These are phyloP conservation scores for Diplotaxis tenuifolia DNA, from an alignment of 345 rosid genomes.

Conservation along the genomic window DNA sequence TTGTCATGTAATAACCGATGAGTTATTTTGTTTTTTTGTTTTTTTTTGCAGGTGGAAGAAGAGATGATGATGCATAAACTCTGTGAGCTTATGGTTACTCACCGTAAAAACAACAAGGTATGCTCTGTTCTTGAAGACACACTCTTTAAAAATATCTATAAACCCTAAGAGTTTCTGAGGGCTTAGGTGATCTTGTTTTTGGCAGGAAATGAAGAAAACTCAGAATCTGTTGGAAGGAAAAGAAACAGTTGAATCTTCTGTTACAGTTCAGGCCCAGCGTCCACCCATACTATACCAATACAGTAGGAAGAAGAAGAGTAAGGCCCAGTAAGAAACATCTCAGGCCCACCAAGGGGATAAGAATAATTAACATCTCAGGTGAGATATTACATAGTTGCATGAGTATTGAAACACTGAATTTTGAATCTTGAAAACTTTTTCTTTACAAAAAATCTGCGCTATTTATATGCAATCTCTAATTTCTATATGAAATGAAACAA, in stretches of 20 bases:
- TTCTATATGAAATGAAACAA: not conserved
- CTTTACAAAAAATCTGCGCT: conserved; percentile 9
- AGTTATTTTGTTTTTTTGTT: not conserved
- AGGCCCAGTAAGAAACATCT: not conserved
- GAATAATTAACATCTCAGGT: no score
- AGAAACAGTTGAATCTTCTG: conserved; percentile 4
- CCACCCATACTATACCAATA: not conserved
- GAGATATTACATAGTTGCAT: no score
- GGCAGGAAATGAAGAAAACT: conserved; percentile 13
- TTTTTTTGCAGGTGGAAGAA: conserved; percentile 61
- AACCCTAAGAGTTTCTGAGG: not conserved
- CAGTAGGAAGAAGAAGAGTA: not conserved
- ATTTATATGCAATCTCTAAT: conserved; percentile 14
- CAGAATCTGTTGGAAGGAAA: conserved; percentile 1
- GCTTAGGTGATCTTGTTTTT: not conserved
- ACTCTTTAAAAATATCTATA: not conserved
- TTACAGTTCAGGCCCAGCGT: not conserved
- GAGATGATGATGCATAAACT: conserved; percentile 79
- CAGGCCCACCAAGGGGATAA: no score
- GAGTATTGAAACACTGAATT: no score
- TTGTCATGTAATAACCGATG: no score
- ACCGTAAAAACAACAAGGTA: conserved; percentile 50
- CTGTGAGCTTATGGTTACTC: conserved; percentile 51
- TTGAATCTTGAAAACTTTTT: not conserved
- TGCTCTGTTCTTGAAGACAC: conserved; percentile 2